Percentiles rank a stretch among this genome's conserved stretches.
Conservation (phyloP, 225 moss, liverwort and hornwort species). For the Marchantia paleacea region DNA sequence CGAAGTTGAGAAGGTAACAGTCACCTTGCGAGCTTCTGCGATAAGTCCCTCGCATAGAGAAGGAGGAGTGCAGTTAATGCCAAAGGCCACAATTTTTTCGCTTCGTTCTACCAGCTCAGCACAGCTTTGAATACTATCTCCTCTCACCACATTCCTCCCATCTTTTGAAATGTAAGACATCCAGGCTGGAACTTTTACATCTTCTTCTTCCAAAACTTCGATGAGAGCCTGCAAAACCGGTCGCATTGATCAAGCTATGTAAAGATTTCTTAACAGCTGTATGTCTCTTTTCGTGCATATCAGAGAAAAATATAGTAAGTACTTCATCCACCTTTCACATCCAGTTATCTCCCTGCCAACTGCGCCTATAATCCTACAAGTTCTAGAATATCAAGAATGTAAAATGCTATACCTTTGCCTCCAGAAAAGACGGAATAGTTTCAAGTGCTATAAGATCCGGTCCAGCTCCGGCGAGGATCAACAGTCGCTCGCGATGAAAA, state of each 20-base stretch:
- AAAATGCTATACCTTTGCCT: slow-evolving; percentile 58
- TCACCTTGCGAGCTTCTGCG: slow-evolving; percentile 64
- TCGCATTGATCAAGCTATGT: background rate
- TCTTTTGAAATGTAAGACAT: slow-evolving; percentile 90
- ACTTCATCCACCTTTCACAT: background rate
- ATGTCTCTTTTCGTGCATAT: background rate
- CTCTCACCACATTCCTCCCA: slow-evolving; percentile 77
- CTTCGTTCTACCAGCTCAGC: slow-evolving; percentile 66
- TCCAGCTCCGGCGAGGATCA: slow-evolving; percentile 77
- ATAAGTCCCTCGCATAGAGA: slow-evolving; percentile 74
- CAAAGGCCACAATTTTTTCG: slow-evolving; percentile 68
- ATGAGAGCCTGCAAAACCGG: slow-evolving; percentile 65
- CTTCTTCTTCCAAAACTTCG: slow-evolving; percentile 81
- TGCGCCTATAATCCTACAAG: background rate
- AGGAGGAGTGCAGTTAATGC: slow-evolving; percentile 95
- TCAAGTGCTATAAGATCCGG: slow-evolving; percentile 86
- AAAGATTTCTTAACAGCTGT: background rate
- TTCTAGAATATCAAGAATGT: background rate
- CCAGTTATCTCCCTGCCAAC: background rate
- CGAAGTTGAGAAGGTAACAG: background rate
- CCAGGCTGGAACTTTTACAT: slow-evolving; percentile 66
- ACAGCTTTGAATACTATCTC: slow-evolving; percentile 72
- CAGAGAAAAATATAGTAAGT: background rate
- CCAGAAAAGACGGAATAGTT: slow-evolving; percentile 88
- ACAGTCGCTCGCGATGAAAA: slow-evolving; percentile 75